Evolutionary conservation across 257 asterid species (phyloP).

Genomic region (Solanum pimpinellifolium): DNA sequence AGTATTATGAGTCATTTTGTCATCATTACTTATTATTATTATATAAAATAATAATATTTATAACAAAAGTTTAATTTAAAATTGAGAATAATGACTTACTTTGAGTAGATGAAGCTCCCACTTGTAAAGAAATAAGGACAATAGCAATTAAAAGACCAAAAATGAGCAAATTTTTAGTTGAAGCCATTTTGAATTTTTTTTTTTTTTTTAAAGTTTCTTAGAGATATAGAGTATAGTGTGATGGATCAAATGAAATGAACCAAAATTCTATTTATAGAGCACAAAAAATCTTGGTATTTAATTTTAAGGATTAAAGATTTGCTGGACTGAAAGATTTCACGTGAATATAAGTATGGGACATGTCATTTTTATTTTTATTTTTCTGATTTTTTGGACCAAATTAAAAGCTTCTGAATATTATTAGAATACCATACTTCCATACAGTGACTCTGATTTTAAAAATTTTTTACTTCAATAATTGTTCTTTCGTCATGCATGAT

Average conservation of each 20-base stretch:
- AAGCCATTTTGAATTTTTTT: background rate
- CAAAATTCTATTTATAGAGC: background rate
- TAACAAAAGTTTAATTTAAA: background rate
- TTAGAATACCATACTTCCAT: background rate
- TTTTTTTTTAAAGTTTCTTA: background rate
- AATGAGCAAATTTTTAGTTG: background rate
- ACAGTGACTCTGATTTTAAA: background rate
- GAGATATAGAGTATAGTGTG: background rate
- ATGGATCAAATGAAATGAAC: background rate
- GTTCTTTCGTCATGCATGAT: background rate
- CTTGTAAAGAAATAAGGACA: background rate
- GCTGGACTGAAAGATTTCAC: background rate
- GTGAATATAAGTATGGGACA: background rate
- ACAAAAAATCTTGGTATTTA: background rate
- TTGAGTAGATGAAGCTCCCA: background rate
- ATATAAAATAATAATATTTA: too few species aligned
- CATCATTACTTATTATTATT: background rate
- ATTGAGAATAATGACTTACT: background rate
- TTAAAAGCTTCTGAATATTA: background rate
- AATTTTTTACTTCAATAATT: background rate
- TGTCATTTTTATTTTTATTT: background rate
- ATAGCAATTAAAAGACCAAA: background rate
- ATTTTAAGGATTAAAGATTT: background rate
- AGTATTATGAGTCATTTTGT: background rate
- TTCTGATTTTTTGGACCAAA: background rate